phyloP scores from a whole-genome alignment of 768 basidiomycete genomes.

The Mrakia gelida region DNA sequence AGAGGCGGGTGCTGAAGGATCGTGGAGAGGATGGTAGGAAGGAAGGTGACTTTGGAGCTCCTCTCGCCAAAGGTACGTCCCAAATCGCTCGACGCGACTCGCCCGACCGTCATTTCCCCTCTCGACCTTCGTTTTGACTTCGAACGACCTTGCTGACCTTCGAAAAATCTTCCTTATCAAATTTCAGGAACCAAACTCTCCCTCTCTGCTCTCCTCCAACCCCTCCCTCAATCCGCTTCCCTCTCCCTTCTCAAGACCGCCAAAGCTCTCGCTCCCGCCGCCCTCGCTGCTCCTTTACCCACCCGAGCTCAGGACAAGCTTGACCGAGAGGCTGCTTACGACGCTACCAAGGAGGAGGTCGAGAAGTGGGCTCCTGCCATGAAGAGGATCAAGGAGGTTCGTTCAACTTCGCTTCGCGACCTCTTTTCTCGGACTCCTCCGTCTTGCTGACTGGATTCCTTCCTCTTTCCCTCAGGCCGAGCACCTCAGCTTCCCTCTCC shows the following conservation, averaged over 20 bases:
- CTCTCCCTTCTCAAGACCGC: slow-evolving; percentile 59
- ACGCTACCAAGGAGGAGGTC: slow-evolving; percentile 84
- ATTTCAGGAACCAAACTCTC: slow-evolving; percentile 43
- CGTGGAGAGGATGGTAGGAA: slow-evolving; percentile 65
- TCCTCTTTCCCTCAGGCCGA: slow-evolving; percentile 56
- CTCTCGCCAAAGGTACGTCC: slow-evolving; percentile 38
- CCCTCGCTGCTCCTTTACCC: slow-evolving; percentile 74
- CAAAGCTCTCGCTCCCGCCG: slow-evolving; percentile 56
- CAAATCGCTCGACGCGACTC: not conserved
- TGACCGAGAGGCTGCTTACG: slow-evolving; percentile 90
- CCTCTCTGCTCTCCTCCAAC: slow-evolving; percentile 38
- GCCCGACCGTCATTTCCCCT: not conserved
- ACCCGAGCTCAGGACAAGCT: slow-evolving; percentile 80
- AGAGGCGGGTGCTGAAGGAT: slow-evolving; percentile 62
- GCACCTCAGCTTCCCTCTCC: slow-evolving; percentile 79
- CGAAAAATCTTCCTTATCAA: not conserved
- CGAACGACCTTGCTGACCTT: slow-evolving; percentile 19
- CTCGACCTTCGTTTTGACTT: slow-evolving; percentile 34
- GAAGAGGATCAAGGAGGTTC: slow-evolving; percentile 81
- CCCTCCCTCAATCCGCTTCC: slow-evolving; percentile 67
- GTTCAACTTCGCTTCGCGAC: not conserved
- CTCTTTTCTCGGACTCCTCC: not conserved
- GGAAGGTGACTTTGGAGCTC: slow-evolving; percentile 67
- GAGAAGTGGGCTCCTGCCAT: slow-evolving; percentile 91
- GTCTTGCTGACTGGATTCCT: not conserved